phyloP scores from a whole-genome alignment of 1,139 yeast genomes.

The Blastobotrys persicus region DNA sequence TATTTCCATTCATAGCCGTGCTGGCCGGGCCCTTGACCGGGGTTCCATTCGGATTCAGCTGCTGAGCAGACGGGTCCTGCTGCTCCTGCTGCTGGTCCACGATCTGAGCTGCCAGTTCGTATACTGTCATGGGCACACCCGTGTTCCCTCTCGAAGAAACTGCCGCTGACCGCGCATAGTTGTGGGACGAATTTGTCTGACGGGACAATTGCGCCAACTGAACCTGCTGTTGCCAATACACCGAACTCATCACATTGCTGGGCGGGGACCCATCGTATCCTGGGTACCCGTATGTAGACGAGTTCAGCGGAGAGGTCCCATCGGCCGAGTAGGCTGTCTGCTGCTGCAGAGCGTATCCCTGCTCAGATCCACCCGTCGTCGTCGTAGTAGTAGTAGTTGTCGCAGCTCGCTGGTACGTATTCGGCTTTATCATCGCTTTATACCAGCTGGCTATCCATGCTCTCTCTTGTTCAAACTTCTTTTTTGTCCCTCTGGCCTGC shows the following conservation, averaged over 20 bases:
- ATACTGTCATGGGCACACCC: conserved; percentile 30
- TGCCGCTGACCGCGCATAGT: conserved; percentile 91
- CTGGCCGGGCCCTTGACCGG: conserved; percentile 38
- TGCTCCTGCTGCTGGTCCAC: conserved; percentile 33
- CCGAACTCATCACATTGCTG: conserved; percentile 38
- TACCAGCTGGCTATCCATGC: not conserved
- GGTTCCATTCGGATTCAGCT: conserved; percentile 30
- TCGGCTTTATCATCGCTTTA: conserved; percentile 9
- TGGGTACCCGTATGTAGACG: not conserved
- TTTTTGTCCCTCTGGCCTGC: not conserved
- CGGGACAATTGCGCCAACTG: conserved; percentile 79
- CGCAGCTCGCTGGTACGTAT: conserved; percentile 6
- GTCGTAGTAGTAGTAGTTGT: conserved; percentile 2
- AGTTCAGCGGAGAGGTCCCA: not conserved
- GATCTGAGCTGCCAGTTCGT: conserved; percentile 38
- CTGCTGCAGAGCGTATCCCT: conserved; percentile 4
- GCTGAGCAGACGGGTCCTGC: conserved; percentile 15
- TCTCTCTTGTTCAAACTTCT: not conserved
- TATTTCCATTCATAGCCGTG: conserved; percentile 16
- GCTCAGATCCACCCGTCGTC: not conserved
- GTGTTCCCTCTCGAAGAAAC: conserved; percentile 51
- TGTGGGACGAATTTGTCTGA: conserved; percentile 71
- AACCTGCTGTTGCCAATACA: conserved; percentile 85
- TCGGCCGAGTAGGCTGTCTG: not conserved
- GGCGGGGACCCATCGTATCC: not conserved